Conservation (phyloP, 768 basidiomycete species). For the Clathrus columnatus region DNA sequence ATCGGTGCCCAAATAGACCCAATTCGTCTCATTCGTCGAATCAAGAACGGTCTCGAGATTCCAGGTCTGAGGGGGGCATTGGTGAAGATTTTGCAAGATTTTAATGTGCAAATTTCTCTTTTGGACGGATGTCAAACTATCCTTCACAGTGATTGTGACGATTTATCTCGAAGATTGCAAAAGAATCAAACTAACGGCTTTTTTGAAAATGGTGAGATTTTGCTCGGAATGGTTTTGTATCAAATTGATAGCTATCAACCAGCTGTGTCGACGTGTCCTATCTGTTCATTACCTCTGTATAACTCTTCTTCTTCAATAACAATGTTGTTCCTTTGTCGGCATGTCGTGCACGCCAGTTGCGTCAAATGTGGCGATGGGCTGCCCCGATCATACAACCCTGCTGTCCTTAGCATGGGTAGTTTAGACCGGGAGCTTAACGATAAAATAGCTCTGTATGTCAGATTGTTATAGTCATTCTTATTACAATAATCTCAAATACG, state of each 20-base stretch:
- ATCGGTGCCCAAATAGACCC: conserved; percentile 96
- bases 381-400: conserved; percentile 50
- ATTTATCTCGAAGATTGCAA: conserved; percentile 60
- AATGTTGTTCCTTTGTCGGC: conserved; percentile 79
- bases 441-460: conserved; percentile 73
- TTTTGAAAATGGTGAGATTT: conserved; percentile 58
- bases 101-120: conserved; percentile 87
- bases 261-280: conserved; percentile 59
- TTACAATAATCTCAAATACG: not conserved
- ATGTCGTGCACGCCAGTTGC: conserved; percentile 77
- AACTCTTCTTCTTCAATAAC: conserved; percentile 51
- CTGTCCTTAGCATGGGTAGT: conserved; percentile 36
- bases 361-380: conserved; percentile 58
- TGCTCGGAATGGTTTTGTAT: not conserved
- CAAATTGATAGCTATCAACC: not conserved
- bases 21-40: conserved; percentile 85
- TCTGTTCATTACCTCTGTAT: conserved; percentile 56
- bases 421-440: conserved; percentile 44
- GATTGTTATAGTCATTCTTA: not conserved
- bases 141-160: conserved; percentile 71
- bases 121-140: conserved; percentile 89
- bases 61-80: conserved; percentile 89
- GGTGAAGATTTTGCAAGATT: conserved; percentile 95
- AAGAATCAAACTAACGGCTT: conserved; percentile 74
- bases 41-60: conserved; percentile 94